Evolutionary conservation across 768 basidiomycete species (phyloP).

Genomic region (Heimioporus sp.): DNA sequence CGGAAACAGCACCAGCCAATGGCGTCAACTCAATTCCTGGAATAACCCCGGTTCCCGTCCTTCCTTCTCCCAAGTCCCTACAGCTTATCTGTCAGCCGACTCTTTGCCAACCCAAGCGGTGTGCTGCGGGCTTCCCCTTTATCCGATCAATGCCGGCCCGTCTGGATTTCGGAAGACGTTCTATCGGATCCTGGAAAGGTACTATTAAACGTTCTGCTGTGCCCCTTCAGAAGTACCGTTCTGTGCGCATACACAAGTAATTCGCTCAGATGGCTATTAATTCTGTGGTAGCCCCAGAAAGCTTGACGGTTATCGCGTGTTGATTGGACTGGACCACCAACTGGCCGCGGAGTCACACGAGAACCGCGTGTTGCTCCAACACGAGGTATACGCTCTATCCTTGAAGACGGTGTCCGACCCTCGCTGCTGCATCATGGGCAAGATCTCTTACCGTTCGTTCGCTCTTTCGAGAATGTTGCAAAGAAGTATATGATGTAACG

Average conservation of each 20-base stretch:
- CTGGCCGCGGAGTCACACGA: slow-evolving; percentile 26
- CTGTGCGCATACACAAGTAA: slow-evolving; percentile 8
- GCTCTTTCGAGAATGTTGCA: background rate
- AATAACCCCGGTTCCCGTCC: slow-evolving; percentile 3
- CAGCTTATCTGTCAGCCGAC: too few species aligned
- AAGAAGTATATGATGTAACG: too few species aligned
- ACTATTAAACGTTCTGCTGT: slow-evolving; percentile 1
- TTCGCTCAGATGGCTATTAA: background rate
- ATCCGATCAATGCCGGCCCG: background rate
- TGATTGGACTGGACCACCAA: background rate
- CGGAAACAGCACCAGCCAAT: slow-evolving; percentile 7
- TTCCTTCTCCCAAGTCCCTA: background rate
- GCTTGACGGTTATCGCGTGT: slow-evolving; percentile 18
- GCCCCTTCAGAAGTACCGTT: background rate
- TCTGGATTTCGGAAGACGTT: slow-evolving; percentile 1
- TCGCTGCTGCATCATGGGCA: background rate
- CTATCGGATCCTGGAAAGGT: too few species aligned
- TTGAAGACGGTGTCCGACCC: slow-evolving; percentile 10
- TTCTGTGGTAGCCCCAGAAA: slow-evolving; percentile 9
- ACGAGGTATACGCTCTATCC: slow-evolving; percentile 8
- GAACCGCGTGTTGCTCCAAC: slow-evolving; percentile 4
- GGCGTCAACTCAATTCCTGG: slow-evolving; percentile 4
- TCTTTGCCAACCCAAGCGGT: background rate
- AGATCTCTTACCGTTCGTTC: background rate
- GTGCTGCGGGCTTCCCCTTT: background rate